phyloP scores from a whole-genome alignment of 148 eudicot species.

The Nepenthes mirabilis region DNA sequence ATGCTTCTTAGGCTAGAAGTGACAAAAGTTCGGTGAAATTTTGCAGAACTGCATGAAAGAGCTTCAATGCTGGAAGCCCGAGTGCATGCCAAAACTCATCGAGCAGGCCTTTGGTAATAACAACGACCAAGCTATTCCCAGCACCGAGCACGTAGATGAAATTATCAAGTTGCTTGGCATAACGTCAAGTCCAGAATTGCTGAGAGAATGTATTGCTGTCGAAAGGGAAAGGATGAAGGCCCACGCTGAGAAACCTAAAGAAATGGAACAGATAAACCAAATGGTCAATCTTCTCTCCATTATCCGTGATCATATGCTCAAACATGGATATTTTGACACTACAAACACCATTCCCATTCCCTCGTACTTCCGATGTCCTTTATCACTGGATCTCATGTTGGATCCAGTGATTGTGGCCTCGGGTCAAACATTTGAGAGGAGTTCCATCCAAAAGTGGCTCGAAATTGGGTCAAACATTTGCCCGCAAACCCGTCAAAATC shows the following conservation, averaged over 20 bases:
- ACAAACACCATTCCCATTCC: constrained; percentile 46
- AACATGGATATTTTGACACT: constrained; percentile 35
- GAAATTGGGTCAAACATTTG: constrained; percentile 54
- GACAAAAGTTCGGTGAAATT: constrained; percentile 15
- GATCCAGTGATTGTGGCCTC: constrained; percentile 92
- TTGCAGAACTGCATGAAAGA: constrained; percentile 70
- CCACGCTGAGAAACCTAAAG: constrained; percentile 20
- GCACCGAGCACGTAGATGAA: constrained; percentile 23
- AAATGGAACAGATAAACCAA: constrained; percentile 30
- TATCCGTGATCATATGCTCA: constrained; percentile 40
- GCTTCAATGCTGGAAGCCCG: constrained; percentile 41
- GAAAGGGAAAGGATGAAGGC: constrained; percentile 63
- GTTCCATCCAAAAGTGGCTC: constrained; percentile 76
- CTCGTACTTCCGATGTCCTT: constrained; percentile 71
- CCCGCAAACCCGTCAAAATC: constrained; percentile 60
- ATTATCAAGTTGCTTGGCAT: constrained; percentile 48
- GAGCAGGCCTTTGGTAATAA: constrained; percentile 39
- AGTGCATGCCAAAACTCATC: constrained; percentile 36
- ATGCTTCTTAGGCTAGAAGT: neutral
- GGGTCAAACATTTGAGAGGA: constrained; percentile 82
- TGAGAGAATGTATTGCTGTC: constrained; percentile 63
- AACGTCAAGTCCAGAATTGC: constrained; percentile 43
- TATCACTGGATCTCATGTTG: constrained; percentile 69
- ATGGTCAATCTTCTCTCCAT: constrained; percentile 38
- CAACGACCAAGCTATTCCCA: constrained; percentile 25